Base-by-base conservation (phyloP, 345 rosid species). In the Conringia planisiliqua region DNA sequence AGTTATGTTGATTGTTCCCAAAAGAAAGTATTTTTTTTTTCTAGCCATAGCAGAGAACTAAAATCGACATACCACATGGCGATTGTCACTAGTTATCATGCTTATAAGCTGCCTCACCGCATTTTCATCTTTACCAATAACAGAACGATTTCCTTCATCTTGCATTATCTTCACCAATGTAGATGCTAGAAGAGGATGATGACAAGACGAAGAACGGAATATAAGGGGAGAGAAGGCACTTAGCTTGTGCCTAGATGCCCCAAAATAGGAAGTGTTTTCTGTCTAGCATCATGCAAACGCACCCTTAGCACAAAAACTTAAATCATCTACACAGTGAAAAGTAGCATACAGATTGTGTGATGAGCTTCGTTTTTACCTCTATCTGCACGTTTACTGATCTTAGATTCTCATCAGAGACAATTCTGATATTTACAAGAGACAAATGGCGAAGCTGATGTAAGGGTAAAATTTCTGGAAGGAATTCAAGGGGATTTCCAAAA, bases 101-200 rank as follows among this genome's bases (percentile, higher is more conserved):
- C 99, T 95, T 83, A 95, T 92, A 64, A 95, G 97, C 85, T 95
- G 99, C 67, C 97, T 86, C 72, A 95, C 88, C 43, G 99, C 99
- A 86, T 92, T 95, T 85, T 92, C 97, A 90, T 95, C 99, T 88
- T 92, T 95, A 76, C 94, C 94, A 79, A 95, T 88, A 73, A 90
- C 88, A 56, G 61, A 80, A 71, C 94, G 93, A 55, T 95, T 95
- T 77, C 90, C 99, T 76, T 86, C 86, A 78, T 95, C 98, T 86
- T 95, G 92, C 89, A 92, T 85, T 78, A 95, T 95, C 87, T 95
- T 95, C 79, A 88, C 97, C 84, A 95, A 73, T 16, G 99, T 89
- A 79, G 98, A 92, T 73, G 99, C 99, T 76, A 95, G 84, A 72
- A 95, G 86, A 79, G 97, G 97, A 81, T 95, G 99, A 79, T 95